phyloP scores from a whole-genome alignment of 2,329 filamentous ascomycete species.

The Verticillium nubilum region DNA sequence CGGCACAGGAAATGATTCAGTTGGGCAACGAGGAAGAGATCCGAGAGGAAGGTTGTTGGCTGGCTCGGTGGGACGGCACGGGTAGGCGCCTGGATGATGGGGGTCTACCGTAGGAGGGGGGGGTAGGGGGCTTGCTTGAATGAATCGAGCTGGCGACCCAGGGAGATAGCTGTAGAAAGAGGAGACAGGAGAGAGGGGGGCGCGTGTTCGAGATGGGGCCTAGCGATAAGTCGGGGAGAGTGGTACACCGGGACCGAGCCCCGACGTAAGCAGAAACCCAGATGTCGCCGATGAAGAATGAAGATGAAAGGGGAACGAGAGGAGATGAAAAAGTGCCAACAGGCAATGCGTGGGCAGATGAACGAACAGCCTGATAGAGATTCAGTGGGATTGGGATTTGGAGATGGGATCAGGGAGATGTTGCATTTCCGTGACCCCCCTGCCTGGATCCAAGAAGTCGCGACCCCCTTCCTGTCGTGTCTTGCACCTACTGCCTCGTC shows the following conservation, averaged over 20 bases:
- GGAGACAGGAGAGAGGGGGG: not conserved
- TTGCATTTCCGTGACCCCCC: not conserved
- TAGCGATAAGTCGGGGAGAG: not conserved
- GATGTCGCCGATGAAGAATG: too few species aligned
- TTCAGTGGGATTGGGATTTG: not conserved
- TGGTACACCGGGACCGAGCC: not conserved
- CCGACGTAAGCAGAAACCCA: not conserved
- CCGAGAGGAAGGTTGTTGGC: not conserved
- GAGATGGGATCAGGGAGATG: not conserved
- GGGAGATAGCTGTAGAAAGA: not conserved
- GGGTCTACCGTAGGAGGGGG: not conserved
- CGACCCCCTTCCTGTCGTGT: not conserved
- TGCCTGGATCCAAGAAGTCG: not conserved
- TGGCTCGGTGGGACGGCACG: not conserved
- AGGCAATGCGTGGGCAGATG: not conserved
- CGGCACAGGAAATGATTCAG: not conserved
- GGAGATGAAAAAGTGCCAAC: not conserved
- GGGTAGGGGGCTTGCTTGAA: not conserved
- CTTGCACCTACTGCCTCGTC: not conserved
- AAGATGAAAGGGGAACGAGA: not conserved
- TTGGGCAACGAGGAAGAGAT: not conserved
- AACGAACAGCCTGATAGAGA: not conserved
- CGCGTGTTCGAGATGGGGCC: not conserved
- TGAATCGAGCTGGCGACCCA: not conserved
- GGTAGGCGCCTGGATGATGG: not conserved